A percentile compares a stretch with the other conserved stretches of the same genome.
Conservation (phyloP, 2,329 filamentous ascomycete species). For the Hypoxylon sp. region DNA sequence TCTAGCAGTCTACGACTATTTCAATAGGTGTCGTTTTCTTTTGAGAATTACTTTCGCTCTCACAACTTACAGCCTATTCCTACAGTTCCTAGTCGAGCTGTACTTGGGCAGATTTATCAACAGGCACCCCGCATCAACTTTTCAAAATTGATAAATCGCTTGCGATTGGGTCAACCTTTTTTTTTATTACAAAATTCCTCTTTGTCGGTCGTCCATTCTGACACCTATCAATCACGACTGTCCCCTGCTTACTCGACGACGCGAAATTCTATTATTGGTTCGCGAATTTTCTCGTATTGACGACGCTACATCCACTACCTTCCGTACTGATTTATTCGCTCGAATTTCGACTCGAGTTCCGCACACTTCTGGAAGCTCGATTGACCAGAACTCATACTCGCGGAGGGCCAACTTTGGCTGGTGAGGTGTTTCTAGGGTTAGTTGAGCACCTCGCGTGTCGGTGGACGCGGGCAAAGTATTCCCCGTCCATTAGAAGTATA, state of each 20-base stretch:
- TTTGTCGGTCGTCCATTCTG: constrained; percentile 24
- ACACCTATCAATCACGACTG: constrained; percentile 32
- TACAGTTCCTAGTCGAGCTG: constrained; percentile 37
- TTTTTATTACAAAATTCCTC: constrained; percentile 30
- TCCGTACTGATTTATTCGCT: constrained; percentile 10
- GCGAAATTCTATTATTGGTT: constrained; percentile 25
- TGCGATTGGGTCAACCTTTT: constrained; percentile 45
- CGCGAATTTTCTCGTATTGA: constrained; percentile 21
- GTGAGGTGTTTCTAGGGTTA: constrained; percentile 49
- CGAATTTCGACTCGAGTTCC: constrained; percentile 27
- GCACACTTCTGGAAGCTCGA: constrained; percentile 24
- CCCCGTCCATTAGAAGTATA: constrained; percentile 45
- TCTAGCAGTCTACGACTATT: constrained; percentile 36
- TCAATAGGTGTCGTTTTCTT: constrained; percentile 33
- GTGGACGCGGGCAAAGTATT: constrained; percentile 49
- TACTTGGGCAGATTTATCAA: constrained; percentile 40
- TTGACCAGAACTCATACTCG: constrained; percentile 33
- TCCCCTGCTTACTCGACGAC: constrained; percentile 31
- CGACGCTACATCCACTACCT: constrained; percentile 12
- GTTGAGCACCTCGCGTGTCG: constrained; percentile 48
- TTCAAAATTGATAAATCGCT: constrained; percentile 45
- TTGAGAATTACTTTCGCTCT: constrained; percentile 4
- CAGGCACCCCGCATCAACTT: constrained; percentile 51
- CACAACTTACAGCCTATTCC: constrained; percentile 24
- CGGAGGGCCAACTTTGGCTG: constrained; percentile 42